Base-by-base conservation (phyloP, 2,329 filamentous ascomycete species). In the Aspergillus pseudonomiae region DNA sequence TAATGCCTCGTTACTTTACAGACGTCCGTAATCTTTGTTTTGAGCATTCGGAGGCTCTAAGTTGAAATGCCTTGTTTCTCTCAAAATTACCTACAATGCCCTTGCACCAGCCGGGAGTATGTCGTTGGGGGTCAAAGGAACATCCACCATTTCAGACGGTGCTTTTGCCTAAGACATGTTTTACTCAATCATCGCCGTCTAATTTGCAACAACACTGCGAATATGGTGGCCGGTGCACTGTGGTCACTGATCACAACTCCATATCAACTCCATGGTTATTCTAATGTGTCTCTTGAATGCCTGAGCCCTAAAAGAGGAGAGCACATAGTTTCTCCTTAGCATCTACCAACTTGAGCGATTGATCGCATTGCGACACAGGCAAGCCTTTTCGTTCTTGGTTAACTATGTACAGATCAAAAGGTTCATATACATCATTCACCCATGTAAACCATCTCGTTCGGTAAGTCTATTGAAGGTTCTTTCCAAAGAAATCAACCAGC, bases 401-500 rank as follows among this genome's bases (percentile, higher is more conserved):
- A n/a, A 50, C 26, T 50, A 30, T 19, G 10, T 50, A 30, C 26
- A 50, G 24, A 6, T 10, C 30, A n/a, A 50, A 9, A 9, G 24
- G 11, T 19, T 24, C 24, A 30, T 28, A 19, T 28, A 1, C 24
- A 24, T 24, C n/a, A 24, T 12, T 21, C 11, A 14, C 10, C 6
- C 24, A 24, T 6, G 24, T 16, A 48, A 32, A 14, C 14, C 46
- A 36, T n/a, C 7, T 21, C 52, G 10, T 7, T 41, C 7, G 5
- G 30, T 55, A 21, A n/a, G 16, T 26, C 7, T 26, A 36, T 24
- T 39, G 34, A 7, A 55, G 34, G 32, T 55, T 41, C 34, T 39
- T 39, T 34, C 32, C 32, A 55, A 55, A 55, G 52, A 55, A 55
- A n/a, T 39, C 52, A 24, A 55, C 55, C 46, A 68, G 16, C 63